Evolutionary conservation across 192 early-diverging fungal species (phyloP).

Genomic region (Mortierella antarctica): DNA sequence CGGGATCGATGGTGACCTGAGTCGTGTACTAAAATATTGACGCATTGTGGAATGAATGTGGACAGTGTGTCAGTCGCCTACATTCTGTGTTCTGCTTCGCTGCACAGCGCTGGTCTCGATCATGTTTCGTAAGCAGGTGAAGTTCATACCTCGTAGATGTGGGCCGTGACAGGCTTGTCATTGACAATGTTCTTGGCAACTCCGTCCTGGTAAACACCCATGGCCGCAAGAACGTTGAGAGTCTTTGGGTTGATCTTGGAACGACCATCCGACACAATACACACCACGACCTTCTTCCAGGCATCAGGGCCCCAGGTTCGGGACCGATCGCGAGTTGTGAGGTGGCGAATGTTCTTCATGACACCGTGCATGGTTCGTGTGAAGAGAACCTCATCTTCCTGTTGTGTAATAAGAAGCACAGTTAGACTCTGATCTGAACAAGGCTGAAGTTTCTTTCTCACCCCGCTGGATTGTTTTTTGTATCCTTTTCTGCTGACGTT

Average conservation of each 20-base stretch:
- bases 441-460: background rate
- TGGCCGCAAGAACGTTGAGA: conserved; percentile 75
- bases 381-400: conserved; percentile 93
- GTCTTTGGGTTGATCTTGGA: conserved; percentile 78
- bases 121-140: too few species aligned
- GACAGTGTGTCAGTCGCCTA: too few species aligned
- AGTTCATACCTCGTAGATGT: conserved; percentile 65
- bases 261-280: conserved; percentile 86
- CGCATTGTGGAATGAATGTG: background rate
- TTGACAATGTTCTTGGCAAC: conserved; percentile 73
- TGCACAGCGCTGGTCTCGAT: too few species aligned
- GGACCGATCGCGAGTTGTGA: conserved; percentile 83
- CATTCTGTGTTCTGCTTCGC: background rate
- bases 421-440: background rate
- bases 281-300: conserved; percentile 89
- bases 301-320: conserved; percentile 78
- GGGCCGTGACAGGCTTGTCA: conserved; percentile 75
- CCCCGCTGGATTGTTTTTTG: background rate
- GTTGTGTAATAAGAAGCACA: conserved; percentile 13
- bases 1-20: conserved; percentile 77
- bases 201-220: conserved; percentile 88
- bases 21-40: conserved; percentile 73
- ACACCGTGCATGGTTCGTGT: conserved; percentile 88
- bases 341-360: conserved; percentile 91
- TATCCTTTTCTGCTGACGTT: conserved; percentile 7